A percentile compares a stretch with the other conserved stretches of the same genome.
These are phyloP conservation scores for Elymus sibiricus DNA, from an alignment of 176 grass and related monocot species.

Conservation along the genomic window DNA sequence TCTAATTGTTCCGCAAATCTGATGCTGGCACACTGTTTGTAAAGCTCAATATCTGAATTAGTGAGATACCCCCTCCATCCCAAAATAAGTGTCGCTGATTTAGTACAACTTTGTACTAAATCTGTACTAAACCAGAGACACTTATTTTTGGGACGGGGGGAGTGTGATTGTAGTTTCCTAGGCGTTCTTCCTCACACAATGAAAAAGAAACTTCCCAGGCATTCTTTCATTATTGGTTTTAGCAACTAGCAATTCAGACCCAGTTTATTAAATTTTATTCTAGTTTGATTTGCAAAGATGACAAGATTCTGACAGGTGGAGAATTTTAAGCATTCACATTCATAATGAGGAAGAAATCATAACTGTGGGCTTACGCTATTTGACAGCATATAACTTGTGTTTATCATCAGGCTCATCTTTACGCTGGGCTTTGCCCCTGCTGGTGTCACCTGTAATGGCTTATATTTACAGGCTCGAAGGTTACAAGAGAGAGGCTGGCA, in stretches of 20 bases:
- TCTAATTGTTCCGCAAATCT: background rate
- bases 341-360: background rate
- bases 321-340: background rate
- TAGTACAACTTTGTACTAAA: too few species aligned
- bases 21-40: background rate
- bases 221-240: background rate
- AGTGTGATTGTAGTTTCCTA: background rate
- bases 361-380: background rate
- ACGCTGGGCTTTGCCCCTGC: background rate
- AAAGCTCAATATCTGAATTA: conserved; percentile 10
- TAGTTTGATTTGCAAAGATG: conserved; percentile 5
- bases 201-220: background rate
- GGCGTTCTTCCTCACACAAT: background rate
- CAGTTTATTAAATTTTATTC: background rate
- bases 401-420: background rate
- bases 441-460: background rate
- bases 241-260: conserved; percentile 2
- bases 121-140: too few species aligned
- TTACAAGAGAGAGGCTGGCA: conserved; percentile 93
- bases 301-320: background rate
- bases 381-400: background rate
- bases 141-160: too few species aligned
- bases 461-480: conserved; percentile 60
- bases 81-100: too few species aligned
- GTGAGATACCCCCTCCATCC: background rate